A percentile compares a stretch with the other conserved stretches of the same genome.
Evolutionary conservation across 116 monocot genomes (phyloP).

Genomic region (Zostera marina): DNA sequence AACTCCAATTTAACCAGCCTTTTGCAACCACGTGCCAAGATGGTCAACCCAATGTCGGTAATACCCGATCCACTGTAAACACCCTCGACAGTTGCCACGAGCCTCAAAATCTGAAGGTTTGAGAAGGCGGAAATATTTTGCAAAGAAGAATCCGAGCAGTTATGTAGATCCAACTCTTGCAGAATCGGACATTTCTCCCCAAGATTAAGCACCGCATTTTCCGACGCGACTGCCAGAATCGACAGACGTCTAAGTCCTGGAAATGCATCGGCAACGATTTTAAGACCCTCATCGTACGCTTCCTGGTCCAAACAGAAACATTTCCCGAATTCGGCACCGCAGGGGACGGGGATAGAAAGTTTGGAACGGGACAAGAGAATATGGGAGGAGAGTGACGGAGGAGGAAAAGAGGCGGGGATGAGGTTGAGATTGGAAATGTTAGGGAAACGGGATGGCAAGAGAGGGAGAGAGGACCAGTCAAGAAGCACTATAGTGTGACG

Average conservation of each 20-base stretch:
- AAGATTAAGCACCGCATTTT: slow-evolving; percentile 27
- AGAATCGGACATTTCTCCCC: slow-evolving; percentile 43
- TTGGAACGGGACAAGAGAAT: slow-evolving; percentile 20
- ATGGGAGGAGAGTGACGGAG: slow-evolving; percentile 28
- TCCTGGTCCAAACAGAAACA: slow-evolving; percentile 20
- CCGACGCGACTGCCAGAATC: slow-evolving; percentile 26
- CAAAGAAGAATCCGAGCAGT: slow-evolving; percentile 58
- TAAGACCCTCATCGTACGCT: slow-evolving; percentile 24
- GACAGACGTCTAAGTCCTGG: slow-evolving; percentile 39
- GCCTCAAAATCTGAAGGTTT: slow-evolving; percentile 72
- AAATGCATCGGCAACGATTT: slow-evolving; percentile 26
- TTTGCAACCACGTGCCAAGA: slow-evolving; percentile 81
- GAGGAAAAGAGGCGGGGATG: slow-evolving; percentile 45
- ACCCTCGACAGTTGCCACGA: slow-evolving; percentile 48
- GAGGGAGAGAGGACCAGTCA: slow-evolving; percentile 44
- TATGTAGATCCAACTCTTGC: slow-evolving; percentile 69
- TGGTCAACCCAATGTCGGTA: slow-evolving; percentile 81
- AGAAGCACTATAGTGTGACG: slow-evolving; percentile 34
- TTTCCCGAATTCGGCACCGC: slow-evolving; percentile 5
- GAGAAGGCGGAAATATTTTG: slow-evolving; percentile 56
- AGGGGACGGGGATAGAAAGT: slow-evolving; percentile 32
- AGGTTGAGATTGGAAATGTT: slow-evolving; percentile 46
- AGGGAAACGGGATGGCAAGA: slow-evolving; percentile 37
- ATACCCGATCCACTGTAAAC: slow-evolving; percentile 38
- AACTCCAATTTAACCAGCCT: slow-evolving; percentile 80